Evolutionary conservation across 2,329 filamentous ascomycete genomes (phyloP).

Genomic region (Byssoonygena ceratinophila): DNA sequence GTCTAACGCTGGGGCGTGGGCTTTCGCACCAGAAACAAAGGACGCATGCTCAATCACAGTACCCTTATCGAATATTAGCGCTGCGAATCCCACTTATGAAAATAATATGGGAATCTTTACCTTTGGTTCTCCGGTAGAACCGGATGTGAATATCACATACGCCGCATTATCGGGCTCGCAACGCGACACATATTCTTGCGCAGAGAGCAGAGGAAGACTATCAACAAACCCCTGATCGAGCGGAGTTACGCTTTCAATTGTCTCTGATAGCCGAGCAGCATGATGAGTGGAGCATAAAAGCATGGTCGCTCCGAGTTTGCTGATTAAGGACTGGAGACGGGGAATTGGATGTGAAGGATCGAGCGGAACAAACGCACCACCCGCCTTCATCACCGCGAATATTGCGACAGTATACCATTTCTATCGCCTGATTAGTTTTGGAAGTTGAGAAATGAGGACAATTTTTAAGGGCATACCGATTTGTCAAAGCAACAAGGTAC

Average conservation of each 20-base stretch:
- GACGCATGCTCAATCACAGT: constrained; percentile 54
- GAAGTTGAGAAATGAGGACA: background rate
- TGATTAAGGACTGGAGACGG: constrained; percentile 28
- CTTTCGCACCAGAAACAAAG: constrained; percentile 45
- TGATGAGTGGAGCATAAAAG: constrained; percentile 28
- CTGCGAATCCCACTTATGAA: background rate
- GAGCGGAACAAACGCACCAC: constrained; percentile 34
- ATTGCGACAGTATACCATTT: constrained; percentile 37
- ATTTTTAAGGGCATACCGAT: constrained; percentile 24
- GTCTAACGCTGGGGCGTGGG: constrained; percentile 42
- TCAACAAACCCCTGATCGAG: constrained; percentile 23
- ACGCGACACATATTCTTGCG: constrained; percentile 18
- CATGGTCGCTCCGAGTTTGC: constrained; percentile 26
- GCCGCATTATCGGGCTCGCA: constrained; percentile 28
- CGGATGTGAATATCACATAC: constrained; percentile 52
- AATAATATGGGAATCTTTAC: constrained; percentile 19
- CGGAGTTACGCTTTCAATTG: constrained; percentile 23
- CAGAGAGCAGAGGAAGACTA: constrained; percentile 17
- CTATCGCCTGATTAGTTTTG: constrained; percentile 15
- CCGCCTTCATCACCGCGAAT: constrained; percentile 35
- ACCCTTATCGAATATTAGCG: constrained; percentile 31
- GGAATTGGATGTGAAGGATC: constrained; percentile 32
- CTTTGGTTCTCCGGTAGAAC: constrained; percentile 47
- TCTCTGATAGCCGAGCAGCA: constrained; percentile 17
- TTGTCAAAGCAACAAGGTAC: constrained; percentile 36